These are phyloP conservation scores for Picea glauca DNA, from an alignment of 75 land plant species.

Conservation along the genomic window DNA sequence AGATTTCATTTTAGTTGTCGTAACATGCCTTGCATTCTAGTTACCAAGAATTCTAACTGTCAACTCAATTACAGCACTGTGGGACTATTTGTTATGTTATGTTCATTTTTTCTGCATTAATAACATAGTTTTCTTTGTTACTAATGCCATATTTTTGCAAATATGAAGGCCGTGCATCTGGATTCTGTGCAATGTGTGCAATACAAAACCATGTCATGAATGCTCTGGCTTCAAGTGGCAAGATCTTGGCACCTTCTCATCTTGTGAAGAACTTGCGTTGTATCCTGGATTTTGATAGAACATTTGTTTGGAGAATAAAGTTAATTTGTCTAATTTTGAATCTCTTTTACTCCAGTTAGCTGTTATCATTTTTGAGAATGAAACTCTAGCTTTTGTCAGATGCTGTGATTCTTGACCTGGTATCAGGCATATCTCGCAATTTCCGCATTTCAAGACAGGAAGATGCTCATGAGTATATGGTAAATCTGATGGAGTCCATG, in stretches of 20 bases:
- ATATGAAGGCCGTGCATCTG: conserved; percentile 27
- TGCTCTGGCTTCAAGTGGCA: conserved; percentile 66
- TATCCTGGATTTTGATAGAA: conserved; percentile 21
- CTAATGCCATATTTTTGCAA: background rate
- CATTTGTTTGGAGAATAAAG: background rate
- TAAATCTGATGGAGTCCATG: conserved; percentile 86
- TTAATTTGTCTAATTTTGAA: background rate
- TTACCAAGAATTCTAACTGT: too few species aligned
- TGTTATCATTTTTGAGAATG: background rate
- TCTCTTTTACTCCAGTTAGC: background rate
- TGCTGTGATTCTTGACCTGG: conserved; percentile 27
- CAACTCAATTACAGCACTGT: too few species aligned
- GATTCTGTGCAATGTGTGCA: conserved; percentile 49
- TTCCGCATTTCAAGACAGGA: conserved; percentile 58
- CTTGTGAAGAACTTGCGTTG: conserved; percentile 55
- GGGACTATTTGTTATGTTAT: too few species aligned
- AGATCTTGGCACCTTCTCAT: conserved; percentile 58
- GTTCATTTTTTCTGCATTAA: too few species aligned
- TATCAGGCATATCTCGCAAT: conserved; percentile 71
- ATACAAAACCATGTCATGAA: conserved; percentile 42
- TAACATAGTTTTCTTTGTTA: too few species aligned
- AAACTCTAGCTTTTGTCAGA: background rate
- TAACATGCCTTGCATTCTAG: too few species aligned
- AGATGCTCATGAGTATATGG: conserved; percentile 97
- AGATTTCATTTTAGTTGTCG: too few species aligned